These are phyloP conservation scores for Tetradesmus lagerheimii DNA, from an alignment of 139 green algal species.

Conservation along the genomic window DNA sequence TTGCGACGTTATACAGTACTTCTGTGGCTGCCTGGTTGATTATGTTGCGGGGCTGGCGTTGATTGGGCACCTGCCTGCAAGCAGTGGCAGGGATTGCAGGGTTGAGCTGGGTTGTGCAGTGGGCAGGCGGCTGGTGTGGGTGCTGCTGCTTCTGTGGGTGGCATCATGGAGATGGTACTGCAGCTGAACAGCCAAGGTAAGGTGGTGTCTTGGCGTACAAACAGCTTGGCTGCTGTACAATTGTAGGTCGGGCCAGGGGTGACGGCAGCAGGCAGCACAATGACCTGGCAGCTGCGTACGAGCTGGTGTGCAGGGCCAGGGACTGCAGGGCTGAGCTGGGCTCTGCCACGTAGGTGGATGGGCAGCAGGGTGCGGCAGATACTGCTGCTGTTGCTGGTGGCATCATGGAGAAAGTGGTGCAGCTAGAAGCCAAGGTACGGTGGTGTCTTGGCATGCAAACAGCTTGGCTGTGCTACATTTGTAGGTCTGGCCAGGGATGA, in stretches of 20 bases:
- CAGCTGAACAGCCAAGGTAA: too few relatives aligned
- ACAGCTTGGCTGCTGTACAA: too few relatives aligned
- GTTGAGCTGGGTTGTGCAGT: background rate
- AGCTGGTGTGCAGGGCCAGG: slow-evolving; percentile 14
- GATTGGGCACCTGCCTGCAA: background rate
- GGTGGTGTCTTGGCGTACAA: too few relatives aligned
- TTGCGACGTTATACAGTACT: background rate
- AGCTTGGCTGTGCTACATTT: too few relatives aligned
- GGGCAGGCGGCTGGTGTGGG: too few relatives aligned
- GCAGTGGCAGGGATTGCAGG: background rate
- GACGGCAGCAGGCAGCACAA: background rate
- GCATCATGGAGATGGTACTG: too few relatives aligned
- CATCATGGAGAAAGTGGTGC: background rate
- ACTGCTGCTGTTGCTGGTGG: background rate
- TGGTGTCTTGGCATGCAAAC: too few relatives aligned
- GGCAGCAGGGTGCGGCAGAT: background rate
- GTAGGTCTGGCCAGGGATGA: too few relatives aligned
- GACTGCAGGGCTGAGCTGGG: background rate
- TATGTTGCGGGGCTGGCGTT: too few relatives aligned
- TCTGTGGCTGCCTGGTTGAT: too few relatives aligned
- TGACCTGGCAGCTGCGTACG: background rate
- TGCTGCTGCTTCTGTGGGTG: too few relatives aligned
- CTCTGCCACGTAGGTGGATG: background rate
- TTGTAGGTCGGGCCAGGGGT: too few relatives aligned
- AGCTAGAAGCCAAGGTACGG: slow-evolving; percentile 15